Percentiles rank a stretch among this genome's conserved stretches.
These are phyloP conservation scores for Rhodamnia rubescens DNA, from an alignment of 345 rosid genomes.

Conservation along the genomic window DNA sequence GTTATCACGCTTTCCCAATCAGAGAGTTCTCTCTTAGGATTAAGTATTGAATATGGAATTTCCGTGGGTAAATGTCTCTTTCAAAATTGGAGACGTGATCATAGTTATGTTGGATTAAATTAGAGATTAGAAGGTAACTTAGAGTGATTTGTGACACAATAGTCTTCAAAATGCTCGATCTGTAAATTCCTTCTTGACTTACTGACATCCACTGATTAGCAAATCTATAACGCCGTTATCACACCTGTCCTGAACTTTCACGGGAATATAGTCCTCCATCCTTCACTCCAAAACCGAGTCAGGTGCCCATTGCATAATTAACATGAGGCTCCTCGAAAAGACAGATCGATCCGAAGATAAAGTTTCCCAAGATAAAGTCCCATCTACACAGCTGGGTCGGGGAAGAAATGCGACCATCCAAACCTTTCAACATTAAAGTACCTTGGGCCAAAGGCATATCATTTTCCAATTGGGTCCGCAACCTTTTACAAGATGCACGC, in stretches of 20 bases:
- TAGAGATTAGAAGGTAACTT: background rate
- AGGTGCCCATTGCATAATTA: background rate
- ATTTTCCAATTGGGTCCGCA: background rate
- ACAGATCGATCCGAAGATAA: background rate
- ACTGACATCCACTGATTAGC: background rate
- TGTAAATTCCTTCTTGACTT: background rate
- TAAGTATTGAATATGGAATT: background rate
- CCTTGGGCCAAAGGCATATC: background rate
- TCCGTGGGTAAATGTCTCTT: background rate
- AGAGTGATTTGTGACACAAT: background rate
- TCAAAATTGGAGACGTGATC: background rate
- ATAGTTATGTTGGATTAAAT: background rate
- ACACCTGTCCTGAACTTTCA: background rate
- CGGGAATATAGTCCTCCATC: background rate
- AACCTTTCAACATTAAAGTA: background rate
- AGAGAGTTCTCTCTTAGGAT: too few relatives aligned
- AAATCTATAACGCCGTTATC: background rate
- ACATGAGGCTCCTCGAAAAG: background rate
- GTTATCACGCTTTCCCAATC: background rate
- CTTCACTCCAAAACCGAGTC: background rate
- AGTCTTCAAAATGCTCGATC: background rate
- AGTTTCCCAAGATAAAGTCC: background rate
- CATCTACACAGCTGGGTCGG: background rate
- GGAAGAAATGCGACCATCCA: background rate
- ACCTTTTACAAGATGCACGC: background rate